Evolutionary conservation across 2,329 filamentous ascomycete species (phyloP).

Genomic region (Madurella mycetomatis): DNA sequence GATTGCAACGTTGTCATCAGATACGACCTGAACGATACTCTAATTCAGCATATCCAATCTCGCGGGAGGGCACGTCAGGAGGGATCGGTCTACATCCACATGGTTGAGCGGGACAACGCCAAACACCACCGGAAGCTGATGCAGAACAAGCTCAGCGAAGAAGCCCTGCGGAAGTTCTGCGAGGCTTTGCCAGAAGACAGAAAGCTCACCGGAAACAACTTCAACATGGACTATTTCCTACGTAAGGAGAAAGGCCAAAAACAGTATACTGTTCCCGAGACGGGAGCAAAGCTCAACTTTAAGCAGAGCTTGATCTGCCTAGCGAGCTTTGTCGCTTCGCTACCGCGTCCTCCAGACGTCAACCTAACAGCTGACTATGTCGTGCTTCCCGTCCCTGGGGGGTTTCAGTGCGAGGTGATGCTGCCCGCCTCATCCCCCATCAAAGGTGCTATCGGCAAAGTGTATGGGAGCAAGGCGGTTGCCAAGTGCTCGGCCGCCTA

Average conservation of each 20-base stretch:
- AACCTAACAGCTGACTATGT: conserved; percentile 53
- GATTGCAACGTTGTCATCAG: conserved; percentile 64
- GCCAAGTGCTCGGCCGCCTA: conserved; percentile 91
- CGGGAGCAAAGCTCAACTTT: conserved; percentile 76
- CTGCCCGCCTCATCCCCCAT: conserved; percentile 73
- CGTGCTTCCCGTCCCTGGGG: conserved; percentile 49
- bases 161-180: conserved; percentile 71
- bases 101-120: conserved; percentile 69
- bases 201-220: conserved; percentile 56
- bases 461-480: conserved; percentile 64
- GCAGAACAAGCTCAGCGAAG: conserved; percentile 58
- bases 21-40: conserved; percentile 82
- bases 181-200: conserved; percentile 69
- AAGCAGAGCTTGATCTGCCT: conserved; percentile 68
- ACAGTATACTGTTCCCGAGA: conserved; percentile 57
- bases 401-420: conserved; percentile 72
- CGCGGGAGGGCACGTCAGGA: conserved; percentile 76
- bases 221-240: conserved; percentile 52
- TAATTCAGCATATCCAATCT: conserved; percentile 95
- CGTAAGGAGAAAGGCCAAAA: conserved; percentile 46
- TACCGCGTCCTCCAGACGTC: conserved; percentile 47
- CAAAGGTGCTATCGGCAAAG: conserved; percentile 57
- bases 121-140: conserved; percentile 53
- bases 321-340: conserved; percentile 65
- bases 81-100: conserved; percentile 76